Conservation (phyloP, 495 filamentous ascomycete genomes). For the Penicillium longicatenatum region DNA sequence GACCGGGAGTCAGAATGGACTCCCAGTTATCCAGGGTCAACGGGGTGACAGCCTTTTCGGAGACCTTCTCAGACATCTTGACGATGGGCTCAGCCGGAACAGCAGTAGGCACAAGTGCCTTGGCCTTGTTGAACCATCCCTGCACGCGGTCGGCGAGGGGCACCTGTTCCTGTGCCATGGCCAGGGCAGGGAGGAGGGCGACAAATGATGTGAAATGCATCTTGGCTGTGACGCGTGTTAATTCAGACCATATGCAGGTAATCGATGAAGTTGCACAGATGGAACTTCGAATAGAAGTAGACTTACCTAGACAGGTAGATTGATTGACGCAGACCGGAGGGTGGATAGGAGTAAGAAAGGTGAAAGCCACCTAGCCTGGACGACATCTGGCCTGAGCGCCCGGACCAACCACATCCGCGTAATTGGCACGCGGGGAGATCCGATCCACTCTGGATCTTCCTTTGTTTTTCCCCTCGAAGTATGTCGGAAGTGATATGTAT, state of each 20-base stretch:
- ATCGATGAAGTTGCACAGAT: constrained; percentile 7
- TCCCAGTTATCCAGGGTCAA: constrained; percentile 77
- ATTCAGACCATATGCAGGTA: constrained; percentile 16
- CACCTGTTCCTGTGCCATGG: constrained; percentile 72
- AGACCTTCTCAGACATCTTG: constrained; percentile 55
- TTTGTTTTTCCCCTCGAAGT: neutral
- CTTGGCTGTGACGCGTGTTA: constrained; percentile 26
- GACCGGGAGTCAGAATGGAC: constrained; percentile 62
- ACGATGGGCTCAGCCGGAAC: constrained; percentile 51
- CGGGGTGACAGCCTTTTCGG: constrained; percentile 56
- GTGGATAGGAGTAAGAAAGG: constrained; percentile 15
- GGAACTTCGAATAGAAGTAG: constrained; percentile 8
- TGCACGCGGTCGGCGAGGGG: constrained; percentile 68
- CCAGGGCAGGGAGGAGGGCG: constrained; percentile 69
- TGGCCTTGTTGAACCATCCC: constrained; percentile 63
- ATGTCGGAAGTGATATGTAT: neutral
- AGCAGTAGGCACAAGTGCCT: constrained; percentile 59
- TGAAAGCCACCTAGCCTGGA: constrained; percentile 10
- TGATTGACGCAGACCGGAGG: constrained; percentile 16
- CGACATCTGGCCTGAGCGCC: constrained; percentile 33
- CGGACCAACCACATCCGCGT: constrained; percentile 23
- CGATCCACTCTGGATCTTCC: constrained; percentile 1
- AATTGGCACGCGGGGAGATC: constrained; percentile 21
- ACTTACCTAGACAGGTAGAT: constrained; percentile 5
- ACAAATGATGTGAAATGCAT: constrained; percentile 73